Percentiles rank a stretch among this genome's conserved stretches.
Conservation (phyloP, 495 filamentous ascomycete species). For the Lineolata rhizophorae region DNA sequence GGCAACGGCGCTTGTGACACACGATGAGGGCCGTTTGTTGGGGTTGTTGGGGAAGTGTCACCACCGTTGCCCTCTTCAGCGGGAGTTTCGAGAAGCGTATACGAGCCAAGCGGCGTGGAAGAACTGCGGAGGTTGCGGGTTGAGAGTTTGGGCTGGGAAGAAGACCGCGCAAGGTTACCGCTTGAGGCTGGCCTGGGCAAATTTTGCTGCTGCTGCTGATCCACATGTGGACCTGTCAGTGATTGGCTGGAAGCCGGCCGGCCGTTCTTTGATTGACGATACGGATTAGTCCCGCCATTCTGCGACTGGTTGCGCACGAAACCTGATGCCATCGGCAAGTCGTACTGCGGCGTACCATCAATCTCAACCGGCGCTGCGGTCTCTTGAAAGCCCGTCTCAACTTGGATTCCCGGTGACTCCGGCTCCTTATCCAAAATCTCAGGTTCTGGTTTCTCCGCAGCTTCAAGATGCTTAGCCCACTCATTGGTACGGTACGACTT, state of each 20-base stretch:
- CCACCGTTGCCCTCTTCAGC: slow-evolving; percentile 22
- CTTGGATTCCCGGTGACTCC: slow-evolving; percentile 13
- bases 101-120: slow-evolving; percentile 15
- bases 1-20: slow-evolving; percentile 18
- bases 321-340: background rate
- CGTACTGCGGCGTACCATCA: background rate
- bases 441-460: slow-evolving; percentile 54
- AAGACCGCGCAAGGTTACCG: background rate
- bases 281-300: background rate
- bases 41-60: too few species aligned
- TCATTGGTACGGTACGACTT: slow-evolving; percentile 81
- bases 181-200: background rate
- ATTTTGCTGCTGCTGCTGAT: background rate
- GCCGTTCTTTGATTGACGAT: background rate
- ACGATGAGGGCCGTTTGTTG: too few species aligned
- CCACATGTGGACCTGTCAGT: background rate
- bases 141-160: background rate
- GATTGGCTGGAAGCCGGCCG: background rate
- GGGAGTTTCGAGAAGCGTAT: slow-evolving; percentile 21
- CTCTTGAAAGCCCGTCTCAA: slow-evolving; percentile 9
- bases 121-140: background rate
- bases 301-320: background rate
- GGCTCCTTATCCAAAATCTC: slow-evolving; percentile 25
- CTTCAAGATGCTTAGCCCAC: slow-evolving; percentile 78
- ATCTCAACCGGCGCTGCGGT: slow-evolving; percentile 3